Evolutionary conservation across 768 basidiomycete species (phyloP).

Genomic region (Suillus lakei): DNA sequence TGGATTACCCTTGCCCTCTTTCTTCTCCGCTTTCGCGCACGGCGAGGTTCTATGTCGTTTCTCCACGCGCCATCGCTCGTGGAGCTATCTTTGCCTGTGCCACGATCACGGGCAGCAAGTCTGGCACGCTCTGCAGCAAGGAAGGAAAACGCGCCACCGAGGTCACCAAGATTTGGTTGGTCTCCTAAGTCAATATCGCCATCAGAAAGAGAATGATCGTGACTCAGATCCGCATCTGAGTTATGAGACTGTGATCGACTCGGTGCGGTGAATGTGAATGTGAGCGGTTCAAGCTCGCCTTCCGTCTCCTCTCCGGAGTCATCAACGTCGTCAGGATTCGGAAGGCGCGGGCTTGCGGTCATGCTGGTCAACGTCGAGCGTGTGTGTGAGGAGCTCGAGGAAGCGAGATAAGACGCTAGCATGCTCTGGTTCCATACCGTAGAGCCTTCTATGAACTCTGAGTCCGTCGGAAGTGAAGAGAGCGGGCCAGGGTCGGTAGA

Average conservation of each 20-base stretch:
- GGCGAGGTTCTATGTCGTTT: slow-evolving; percentile 45
- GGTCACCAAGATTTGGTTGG: slow-evolving; percentile 71
- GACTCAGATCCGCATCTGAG: slow-evolving; percentile 7
- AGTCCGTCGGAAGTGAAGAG: slow-evolving; percentile 32
- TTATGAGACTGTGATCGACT: slow-evolving; percentile 11
- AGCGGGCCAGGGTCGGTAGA: slow-evolving; percentile 34
- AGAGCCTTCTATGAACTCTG: slow-evolving; percentile 52
- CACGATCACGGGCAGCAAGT: slow-evolving; percentile 46
- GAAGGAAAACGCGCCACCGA: slow-evolving; percentile 78
- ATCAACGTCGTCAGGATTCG: not conserved
- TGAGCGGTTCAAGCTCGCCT: slow-evolving; percentile 35
- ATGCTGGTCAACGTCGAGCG: slow-evolving; percentile 3
- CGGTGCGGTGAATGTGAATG: slow-evolving; percentile 35
- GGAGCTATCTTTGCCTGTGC: slow-evolving; percentile 34
- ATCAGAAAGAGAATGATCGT: slow-evolving; percentile 16
- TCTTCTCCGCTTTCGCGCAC: slow-evolving; percentile 43
- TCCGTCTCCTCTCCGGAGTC: slow-evolving; percentile 43
- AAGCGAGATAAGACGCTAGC: slow-evolving; percentile 60
- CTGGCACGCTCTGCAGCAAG: slow-evolving; percentile 71
- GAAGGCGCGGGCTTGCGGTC: slow-evolving; percentile 17
- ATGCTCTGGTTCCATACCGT: slow-evolving; percentile 69
- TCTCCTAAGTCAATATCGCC: slow-evolving; percentile 34
- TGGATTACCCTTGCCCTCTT: slow-evolving; percentile 40
- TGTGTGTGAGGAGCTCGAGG: slow-evolving; percentile 28
- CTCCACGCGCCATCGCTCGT: slow-evolving; percentile 45